These are phyloP conservation scores for Russula ochroleuca DNA, from an alignment of 768 basidiomycete genomes.

Conservation along the genomic window DNA sequence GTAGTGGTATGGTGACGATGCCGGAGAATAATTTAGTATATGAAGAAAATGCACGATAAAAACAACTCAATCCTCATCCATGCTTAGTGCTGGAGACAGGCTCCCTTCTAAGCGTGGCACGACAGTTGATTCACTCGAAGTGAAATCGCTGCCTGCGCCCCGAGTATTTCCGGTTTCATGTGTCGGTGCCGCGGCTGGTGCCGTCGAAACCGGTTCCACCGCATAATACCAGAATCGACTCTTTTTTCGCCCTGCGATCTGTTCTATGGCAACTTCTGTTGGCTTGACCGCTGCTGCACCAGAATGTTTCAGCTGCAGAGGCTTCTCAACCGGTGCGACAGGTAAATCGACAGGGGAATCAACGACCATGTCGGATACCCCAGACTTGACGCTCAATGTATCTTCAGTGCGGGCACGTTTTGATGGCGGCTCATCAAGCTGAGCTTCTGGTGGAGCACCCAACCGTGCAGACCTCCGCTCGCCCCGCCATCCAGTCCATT, in stretches of 20 bases:
- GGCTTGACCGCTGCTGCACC: slow-evolving; percentile 67
- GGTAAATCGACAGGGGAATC: slow-evolving; percentile 14
- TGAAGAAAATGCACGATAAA: slow-evolving; percentile 18
- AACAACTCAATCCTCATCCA: slow-evolving; percentile 33
- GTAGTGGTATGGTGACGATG: slow-evolving; percentile 13
- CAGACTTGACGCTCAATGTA: slow-evolving; percentile 35
- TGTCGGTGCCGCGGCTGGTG: neutral
- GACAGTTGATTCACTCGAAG: slow-evolving; percentile 26
- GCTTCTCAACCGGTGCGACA: slow-evolving; percentile 33
- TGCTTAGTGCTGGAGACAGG: slow-evolving; percentile 41
- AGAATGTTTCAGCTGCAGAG: slow-evolving; percentile 46
- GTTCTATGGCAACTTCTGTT: slow-evolving; percentile 69
- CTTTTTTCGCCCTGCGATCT: slow-evolving; percentile 73
- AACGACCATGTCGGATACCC: slow-evolving; percentile 29
- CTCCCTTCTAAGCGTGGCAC: slow-evolving; percentile 41
- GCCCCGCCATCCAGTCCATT: slow-evolving; percentile 61
- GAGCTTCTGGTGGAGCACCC: slow-evolving; percentile 50
- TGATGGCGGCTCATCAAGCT: slow-evolving; percentile 47
- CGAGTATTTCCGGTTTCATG: neutral
- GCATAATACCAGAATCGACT: slow-evolving; percentile 90
- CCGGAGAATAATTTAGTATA: slow-evolving; percentile 21
- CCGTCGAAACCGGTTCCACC: slow-evolving; percentile 58
- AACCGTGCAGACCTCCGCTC: slow-evolving; percentile 69
- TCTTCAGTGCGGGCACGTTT: slow-evolving; percentile 81
- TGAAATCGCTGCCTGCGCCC: slow-evolving; percentile 22